These are phyloP conservation scores for Pleoardoris graminearum DNA, from an alignment of 2,329 filamentous ascomycete genomes.

Conservation along the genomic window DNA sequence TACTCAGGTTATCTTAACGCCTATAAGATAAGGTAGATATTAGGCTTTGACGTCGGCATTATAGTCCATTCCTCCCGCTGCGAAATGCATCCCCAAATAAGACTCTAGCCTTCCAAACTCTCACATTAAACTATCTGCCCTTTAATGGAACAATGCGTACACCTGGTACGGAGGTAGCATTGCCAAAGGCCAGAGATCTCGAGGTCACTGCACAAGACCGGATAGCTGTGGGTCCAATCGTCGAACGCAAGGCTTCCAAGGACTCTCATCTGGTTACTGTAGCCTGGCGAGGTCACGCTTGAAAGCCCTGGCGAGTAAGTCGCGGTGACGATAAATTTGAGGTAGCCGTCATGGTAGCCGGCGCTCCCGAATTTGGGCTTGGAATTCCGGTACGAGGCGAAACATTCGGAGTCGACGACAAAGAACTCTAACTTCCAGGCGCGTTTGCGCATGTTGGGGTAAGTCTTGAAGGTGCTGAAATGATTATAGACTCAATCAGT, in stretches of 20 bases:
- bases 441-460: constrained; percentile 1
- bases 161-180: constrained; percentile 10
- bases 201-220: constrained; percentile 1
- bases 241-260: constrained; percentile 11
- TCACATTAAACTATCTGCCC: constrained; percentile 9
- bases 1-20: too few species aligned
- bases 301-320: background rate
- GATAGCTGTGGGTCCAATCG: constrained; percentile 9
- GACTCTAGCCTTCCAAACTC: constrained; percentile 7
- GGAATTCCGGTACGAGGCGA: constrained; percentile 9
- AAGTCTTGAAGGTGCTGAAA: constrained; percentile 5
- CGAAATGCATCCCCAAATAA: background rate
- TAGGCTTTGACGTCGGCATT: too few species aligned
- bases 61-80: background rate
- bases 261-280: constrained; percentile 7
- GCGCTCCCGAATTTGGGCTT: background rate
- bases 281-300: constrained; percentile 1
- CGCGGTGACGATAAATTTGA: constrained; percentile 7
- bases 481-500: constrained; percentile 3
- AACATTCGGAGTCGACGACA: constrained; percentile 11
- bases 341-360: constrained; percentile 10
- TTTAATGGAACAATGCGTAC: constrained; percentile 2
- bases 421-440: constrained; percentile 10
- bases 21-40: too few species aligned
- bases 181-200: constrained; percentile 6